These are phyloP conservation scores for Candida montana DNA, from an alignment of 805 yeast species.

Conservation along the genomic window DNA sequence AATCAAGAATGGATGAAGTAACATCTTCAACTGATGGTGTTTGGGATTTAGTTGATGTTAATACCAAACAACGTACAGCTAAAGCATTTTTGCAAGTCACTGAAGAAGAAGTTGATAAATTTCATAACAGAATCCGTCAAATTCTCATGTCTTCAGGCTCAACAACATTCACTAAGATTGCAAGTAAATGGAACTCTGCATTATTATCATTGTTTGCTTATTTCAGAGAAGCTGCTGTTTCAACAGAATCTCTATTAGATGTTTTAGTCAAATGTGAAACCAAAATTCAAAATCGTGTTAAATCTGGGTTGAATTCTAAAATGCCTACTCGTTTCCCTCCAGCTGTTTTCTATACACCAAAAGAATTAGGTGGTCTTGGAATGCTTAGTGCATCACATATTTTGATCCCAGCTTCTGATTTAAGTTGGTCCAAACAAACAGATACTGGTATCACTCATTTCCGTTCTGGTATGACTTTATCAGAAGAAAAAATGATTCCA, in stretches of 20 bases:
- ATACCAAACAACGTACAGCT: constrained; percentile 80
- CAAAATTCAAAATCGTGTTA: constrained; percentile 87
- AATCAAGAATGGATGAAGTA: constrained; percentile 49
- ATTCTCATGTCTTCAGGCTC: constrained; percentile 94
- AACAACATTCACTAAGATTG: constrained; percentile 89
- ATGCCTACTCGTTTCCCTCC: constrained; percentile 99
- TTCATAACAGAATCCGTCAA: constrained; percentile 81
- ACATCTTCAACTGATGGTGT: constrained; percentile 70
- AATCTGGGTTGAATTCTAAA: constrained; percentile 91
- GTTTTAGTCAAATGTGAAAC: constrained; percentile 87
- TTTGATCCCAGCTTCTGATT: constrained; percentile 87
- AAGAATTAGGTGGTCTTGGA: constrained; percentile 95
- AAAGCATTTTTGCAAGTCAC: constrained; percentile 83
- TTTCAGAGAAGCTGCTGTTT: constrained; percentile 86
- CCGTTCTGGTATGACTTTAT: constrained; percentile 86
- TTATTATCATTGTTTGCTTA: constrained; percentile 81
- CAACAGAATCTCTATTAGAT: constrained; percentile 75
- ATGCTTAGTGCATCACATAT: constrained; percentile 97
- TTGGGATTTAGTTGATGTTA: constrained; percentile 77
- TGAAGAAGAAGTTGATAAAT: constrained; percentile 69
- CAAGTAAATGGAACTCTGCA: constrained; percentile 94
- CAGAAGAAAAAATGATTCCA: constrained; percentile 79
- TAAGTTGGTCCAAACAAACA: constrained; percentile 87
- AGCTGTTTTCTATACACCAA: constrained; percentile 96
- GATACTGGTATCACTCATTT: constrained; percentile 93